Conservation (phyloP, 345 rosid species). For the Geranium rotundifolium region DNA sequence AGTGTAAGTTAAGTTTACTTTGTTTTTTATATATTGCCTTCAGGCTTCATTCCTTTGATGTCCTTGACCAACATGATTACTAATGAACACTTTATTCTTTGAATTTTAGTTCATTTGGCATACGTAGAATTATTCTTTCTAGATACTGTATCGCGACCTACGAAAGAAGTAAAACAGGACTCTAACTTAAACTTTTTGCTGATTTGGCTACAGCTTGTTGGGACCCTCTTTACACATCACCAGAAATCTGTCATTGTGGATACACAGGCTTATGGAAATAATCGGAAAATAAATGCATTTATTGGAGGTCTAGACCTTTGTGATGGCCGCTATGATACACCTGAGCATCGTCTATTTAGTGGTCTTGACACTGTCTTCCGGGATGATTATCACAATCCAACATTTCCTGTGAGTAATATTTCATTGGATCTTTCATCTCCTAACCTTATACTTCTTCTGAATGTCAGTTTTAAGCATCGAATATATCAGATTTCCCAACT, state of each 20-base stretch:
- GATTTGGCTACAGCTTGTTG: slow-evolving; percentile 37
- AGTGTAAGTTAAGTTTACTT: too few relatives aligned
- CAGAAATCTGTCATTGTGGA: slow-evolving; percentile 70
- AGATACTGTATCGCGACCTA: too few relatives aligned
- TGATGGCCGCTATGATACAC: slow-evolving; percentile 73
- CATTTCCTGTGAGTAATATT: slow-evolving; percentile 38
- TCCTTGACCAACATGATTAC: too few relatives aligned
- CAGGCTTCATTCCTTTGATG: too few relatives aligned
- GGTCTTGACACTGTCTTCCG: slow-evolving; percentile 45
- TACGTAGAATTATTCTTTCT: too few relatives aligned
- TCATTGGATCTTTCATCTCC: not conserved
- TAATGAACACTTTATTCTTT: too few relatives aligned
- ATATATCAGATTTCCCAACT: too few relatives aligned
- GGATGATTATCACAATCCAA: slow-evolving; percentile 52
- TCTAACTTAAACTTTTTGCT: not conserved
- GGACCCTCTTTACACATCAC: too few relatives aligned
- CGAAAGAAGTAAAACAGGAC: not conserved
- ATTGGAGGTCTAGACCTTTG: slow-evolving; percentile 67
- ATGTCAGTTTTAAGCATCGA: too few relatives aligned
- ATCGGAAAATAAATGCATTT: slow-evolving; percentile 48
- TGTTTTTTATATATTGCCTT: too few relatives aligned
- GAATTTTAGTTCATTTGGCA: too few relatives aligned
- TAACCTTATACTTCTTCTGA: too few relatives aligned
- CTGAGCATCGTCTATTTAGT: slow-evolving; percentile 46
- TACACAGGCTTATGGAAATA: slow-evolving; percentile 50